phyloP scores from a whole-genome alignment of 768 basidiomycete genomes.

The Boletellus ananas region DNA sequence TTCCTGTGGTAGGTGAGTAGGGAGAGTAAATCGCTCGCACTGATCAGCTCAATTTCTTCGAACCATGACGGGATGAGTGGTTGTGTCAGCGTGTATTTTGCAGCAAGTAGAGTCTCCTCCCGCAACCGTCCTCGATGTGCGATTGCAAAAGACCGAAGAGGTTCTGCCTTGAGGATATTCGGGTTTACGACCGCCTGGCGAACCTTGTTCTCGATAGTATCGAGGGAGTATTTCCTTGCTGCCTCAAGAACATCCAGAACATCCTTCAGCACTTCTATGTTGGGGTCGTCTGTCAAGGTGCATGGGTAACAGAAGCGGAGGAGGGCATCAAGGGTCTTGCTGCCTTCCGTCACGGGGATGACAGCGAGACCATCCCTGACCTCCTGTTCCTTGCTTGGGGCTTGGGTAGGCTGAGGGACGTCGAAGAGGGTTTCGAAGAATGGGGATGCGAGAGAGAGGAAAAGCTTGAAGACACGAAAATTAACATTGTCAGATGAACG shows the following conservation, averaged over 20 bases:
- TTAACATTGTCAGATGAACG: conserved; percentile 29
- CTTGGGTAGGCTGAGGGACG: conserved; percentile 17
- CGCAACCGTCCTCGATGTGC: conserved; percentile 23
- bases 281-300: conserved; percentile 19
- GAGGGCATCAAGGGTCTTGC: conserved; percentile 22
- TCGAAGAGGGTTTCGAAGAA: conserved; percentile 35
- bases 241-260: conserved; percentile 9
- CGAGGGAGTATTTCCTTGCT: conserved; percentile 15
- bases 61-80: conserved; percentile 22
- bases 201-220: conserved; percentile 13
- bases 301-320: conserved; percentile 29
- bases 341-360: conserved; percentile 16
- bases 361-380: conserved; percentile 17
- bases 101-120: conserved; percentile 26
- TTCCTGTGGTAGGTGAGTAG: conserved; percentile 20
- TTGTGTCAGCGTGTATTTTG: conserved; percentile 24
- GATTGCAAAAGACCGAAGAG: conserved; percentile 32
- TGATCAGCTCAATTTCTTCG: conserved; percentile 26
- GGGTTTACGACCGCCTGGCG: conserved; percentile 20
- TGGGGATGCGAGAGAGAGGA: conserved; percentile 25
- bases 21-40: conserved; percentile 22
- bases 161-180: conserved; percentile 12
- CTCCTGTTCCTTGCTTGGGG: no score
- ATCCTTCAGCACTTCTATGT: conserved; percentile 9
- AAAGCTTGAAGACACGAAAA: conserved; percentile 17